Evolutionary conservation across 1,284 basidiomycete species (phyloP), one percentile per base, ranked within the genome.

Genomic region (Tilletia caries): DNA sequence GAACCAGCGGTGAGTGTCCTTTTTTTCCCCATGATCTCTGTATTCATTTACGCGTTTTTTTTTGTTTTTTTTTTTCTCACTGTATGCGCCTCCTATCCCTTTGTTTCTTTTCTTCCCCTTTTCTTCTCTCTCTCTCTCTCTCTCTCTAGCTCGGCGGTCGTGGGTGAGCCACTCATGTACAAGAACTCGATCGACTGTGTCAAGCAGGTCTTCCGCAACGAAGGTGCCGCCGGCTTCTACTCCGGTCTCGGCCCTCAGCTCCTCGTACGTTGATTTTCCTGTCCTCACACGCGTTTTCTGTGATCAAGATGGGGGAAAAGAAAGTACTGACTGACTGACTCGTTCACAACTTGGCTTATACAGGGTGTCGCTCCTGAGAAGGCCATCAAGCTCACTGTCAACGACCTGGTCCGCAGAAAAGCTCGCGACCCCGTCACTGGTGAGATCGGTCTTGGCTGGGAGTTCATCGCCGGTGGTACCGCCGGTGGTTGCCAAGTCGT

Each of bases 401-500:
- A 98, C 86, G 95, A 98, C 82, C 86, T 96, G 67, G 88, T 99
- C 43, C 89, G 95, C 67, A 87, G 89, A 23, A 88, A 89, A 70
- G 89, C 90, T 15, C 95, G 89, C 84, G 94, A 98, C 84, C 92
- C 93, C 37, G 92, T 95, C 83, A 97, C 95, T 6, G 96, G 96
- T 27, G 88, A 91, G 69, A 98, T 99, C 83, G 88, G 90, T 67
- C 80, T 97, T 43, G 80, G 82, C 23, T 95, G 92, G 91, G 96
- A 98, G 85, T 77, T 98, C 12, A 73, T 93, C 12, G 95, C 95
- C 50, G 95, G 95, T 86, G 95, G 92, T 80, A 86, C 88, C 46
- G 95, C 95, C 37, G 95, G 95, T 85, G 96, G 91, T 82, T 95
- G 93, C 82, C 95, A 98, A 90, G 95, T 98, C 77, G 92, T 93